Conservation (phyloP, 2,329 filamentous ascomycete species). For the Lachnellula suecica region DNA sequence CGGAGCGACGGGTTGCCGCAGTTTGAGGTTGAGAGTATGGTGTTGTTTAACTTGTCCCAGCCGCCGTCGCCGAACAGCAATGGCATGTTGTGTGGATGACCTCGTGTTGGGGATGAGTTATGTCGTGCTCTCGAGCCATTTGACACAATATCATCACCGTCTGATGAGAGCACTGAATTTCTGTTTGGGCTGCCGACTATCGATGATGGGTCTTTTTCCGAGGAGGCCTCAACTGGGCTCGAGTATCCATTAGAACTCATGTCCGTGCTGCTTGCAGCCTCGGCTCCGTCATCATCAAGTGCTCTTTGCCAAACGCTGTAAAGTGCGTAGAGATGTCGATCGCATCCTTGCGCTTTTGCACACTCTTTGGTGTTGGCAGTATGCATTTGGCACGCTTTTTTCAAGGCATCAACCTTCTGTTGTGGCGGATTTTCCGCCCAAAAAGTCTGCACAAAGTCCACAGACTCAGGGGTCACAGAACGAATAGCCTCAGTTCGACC, state of each 20-base stretch:
- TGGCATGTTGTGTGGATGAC: conserved; percentile 58
- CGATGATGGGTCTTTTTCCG: conserved; percentile 45
- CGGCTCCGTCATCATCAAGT: conserved; percentile 68
- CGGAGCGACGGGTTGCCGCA: conserved; percentile 93
- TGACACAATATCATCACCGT: conserved; percentile 36
- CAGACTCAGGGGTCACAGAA: conserved; percentile 76
- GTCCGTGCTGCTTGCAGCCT: conserved; percentile 48
- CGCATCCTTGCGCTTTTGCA: conserved; percentile 85
- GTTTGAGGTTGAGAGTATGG: conserved; percentile 95
- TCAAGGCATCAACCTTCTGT: conserved; percentile 82
- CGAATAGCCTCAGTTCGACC: conserved; percentile 93
- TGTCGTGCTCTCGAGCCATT: conserved; percentile 40
- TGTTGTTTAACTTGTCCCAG: conserved; percentile 95
- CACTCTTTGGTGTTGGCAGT: conserved; percentile 78
- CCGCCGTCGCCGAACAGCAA: conserved; percentile 82
- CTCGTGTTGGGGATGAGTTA: conserved; percentile 52
- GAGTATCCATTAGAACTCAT: conserved; percentile 66
- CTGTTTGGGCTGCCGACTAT: conserved; percentile 53
- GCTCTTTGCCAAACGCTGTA: conserved; percentile 93
- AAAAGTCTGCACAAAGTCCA: conserved; percentile 90
- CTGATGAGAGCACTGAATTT: conserved; percentile 48
- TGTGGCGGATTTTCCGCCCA: conserved; percentile 87
- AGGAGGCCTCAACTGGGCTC: conserved; percentile 50
- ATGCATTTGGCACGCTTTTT: conserved; percentile 81
- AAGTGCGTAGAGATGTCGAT: conserved; percentile 89